phyloP scores from a whole-genome alignment of 2,329 filamentous ascomycete genomes.

The Fusarium abutilonis region DNA sequence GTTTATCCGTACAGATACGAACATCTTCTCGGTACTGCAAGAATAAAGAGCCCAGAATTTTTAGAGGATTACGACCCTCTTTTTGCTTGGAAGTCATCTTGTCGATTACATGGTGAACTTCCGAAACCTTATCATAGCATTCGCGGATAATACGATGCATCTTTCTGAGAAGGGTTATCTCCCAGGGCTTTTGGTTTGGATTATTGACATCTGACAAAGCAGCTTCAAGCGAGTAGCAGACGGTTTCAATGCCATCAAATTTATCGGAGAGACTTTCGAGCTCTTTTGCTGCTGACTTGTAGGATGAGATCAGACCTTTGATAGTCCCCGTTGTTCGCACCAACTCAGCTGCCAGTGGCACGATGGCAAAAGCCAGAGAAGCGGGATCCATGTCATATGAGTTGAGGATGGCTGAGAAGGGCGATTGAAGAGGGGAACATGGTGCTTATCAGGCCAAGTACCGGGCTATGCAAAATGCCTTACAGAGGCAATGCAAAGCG shows the following conservation, averaged over 20 bases:
- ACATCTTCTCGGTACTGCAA: constrained; percentile 5
- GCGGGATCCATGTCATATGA: constrained; percentile 31
- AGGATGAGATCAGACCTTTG: constrained; percentile 8
- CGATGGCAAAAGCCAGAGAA: constrained; percentile 18
- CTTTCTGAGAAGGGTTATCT: neutral
- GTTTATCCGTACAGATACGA: neutral
- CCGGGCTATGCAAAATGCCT: too few relatives aligned
- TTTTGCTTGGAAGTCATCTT: neutral
- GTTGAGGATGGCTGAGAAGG: too few relatives aligned
- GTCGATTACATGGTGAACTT: neutral
- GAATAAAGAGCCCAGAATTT: neutral
- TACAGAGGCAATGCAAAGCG: too few relatives aligned
- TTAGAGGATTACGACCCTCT: neutral
- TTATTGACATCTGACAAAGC: neutral
- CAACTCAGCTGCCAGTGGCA: constrained; percentile 14
- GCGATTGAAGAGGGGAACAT: too few relatives aligned
- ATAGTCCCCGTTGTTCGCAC: neutral
- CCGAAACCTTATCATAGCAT: constrained; percentile 1
- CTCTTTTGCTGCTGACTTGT: constrained; percentile 19
- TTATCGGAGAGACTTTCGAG: neutral
- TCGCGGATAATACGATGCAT: neutral
- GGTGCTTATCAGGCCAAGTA: too few relatives aligned
- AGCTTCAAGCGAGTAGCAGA: constrained; percentile 3
- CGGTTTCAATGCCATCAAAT: constrained; percentile 2
- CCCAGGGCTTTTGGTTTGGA: neutral